These are phyloP conservation scores for Bertia moriformis DNA, from an alignment of 2,329 filamentous ascomycete genomes.

Conservation along the genomic window DNA sequence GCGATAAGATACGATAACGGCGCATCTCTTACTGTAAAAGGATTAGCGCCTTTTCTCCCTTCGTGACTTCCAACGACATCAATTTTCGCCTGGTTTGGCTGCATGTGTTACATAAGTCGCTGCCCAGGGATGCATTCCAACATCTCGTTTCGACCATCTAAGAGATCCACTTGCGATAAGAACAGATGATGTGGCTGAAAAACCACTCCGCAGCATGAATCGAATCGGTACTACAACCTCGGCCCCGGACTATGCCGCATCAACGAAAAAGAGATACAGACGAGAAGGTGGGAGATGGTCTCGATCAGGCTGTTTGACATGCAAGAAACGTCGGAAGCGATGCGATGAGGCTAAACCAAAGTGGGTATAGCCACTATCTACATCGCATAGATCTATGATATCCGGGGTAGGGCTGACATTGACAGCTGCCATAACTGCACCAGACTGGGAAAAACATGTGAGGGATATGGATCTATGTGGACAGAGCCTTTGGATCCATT, in stretches of 20 bases:
- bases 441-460: conserved; percentile 16
- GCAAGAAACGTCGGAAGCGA: conserved; percentile 19
- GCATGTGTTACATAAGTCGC: no score
- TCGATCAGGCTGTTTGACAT: conserved; percentile 21
- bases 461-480: conserved; percentile 20
- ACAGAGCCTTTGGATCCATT: conserved; percentile 15
- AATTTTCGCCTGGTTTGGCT: no score
- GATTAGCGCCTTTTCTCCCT: background rate
- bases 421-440: conserved; percentile 14
- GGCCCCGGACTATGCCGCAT: no score
- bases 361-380: conserved; percentile 7
- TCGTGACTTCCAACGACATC: no score
- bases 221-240: no score
- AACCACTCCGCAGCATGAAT: no score
- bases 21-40: background rate
- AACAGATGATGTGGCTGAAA: no score
- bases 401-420: background rate
- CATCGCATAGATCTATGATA: conserved; percentile 2
- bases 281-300: conserved; percentile 16
- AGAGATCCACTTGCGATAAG: no score
- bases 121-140: no score
- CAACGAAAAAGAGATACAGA: conserved; percentile 8
- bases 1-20: background rate
- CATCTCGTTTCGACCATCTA: no score
- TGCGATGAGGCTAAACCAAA: conserved; percentile 20